Conservation (phyloP, 2,329 filamentous ascomycete species). For the Pyrenophora tritici-repentis region DNA sequence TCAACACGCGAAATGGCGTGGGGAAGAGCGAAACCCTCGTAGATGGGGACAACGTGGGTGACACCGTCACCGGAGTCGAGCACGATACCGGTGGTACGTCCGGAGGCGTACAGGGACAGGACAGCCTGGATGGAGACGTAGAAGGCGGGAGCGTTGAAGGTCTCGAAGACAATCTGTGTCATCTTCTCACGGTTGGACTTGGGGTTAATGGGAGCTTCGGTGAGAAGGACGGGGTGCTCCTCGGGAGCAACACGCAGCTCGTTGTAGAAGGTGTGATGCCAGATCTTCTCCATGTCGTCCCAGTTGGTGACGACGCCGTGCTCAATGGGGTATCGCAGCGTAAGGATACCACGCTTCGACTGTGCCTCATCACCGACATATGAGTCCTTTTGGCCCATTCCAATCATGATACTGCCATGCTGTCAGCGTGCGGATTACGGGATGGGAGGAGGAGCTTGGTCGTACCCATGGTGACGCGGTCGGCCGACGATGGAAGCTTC, state of each 20-base stretch:
- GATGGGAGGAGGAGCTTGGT: conserved; percentile 35
- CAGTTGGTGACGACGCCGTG: conserved; percentile 99
- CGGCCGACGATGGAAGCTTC: conserved; percentile 98
- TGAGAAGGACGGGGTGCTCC: conserved; percentile 99
- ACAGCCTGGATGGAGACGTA: conserved; percentile 99
- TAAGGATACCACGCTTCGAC: conserved; percentile 99
- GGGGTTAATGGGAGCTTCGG: conserved; percentile 99
- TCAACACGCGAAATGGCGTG: conserved; percentile 99
- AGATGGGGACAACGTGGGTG: conserved; percentile 99
- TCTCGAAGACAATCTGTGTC: conserved; percentile 99
- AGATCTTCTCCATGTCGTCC: conserved; percentile 99
- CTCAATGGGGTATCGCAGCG: conserved; percentile 99
- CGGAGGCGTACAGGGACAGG: conserved; percentile 97
- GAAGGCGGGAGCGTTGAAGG: conserved; percentile 99
- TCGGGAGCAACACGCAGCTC: conserved; percentile 99
- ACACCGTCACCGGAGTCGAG: conserved; percentile 99
- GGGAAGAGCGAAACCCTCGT: conserved; percentile 99
- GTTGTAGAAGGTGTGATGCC: conserved; percentile 99
- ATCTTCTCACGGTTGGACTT: conserved; percentile 99
- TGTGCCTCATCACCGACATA: conserved; percentile 99
- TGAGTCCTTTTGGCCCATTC: conserved; percentile 99
- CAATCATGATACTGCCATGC: conserved; percentile 93
- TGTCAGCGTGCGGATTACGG: conserved; percentile 46
- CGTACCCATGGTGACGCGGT: conserved; percentile 99
- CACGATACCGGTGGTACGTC: conserved; percentile 99